Conservation (phyloP, 1,284 basidiomycete species). For the Papiliotrema nemorosa region DNA sequence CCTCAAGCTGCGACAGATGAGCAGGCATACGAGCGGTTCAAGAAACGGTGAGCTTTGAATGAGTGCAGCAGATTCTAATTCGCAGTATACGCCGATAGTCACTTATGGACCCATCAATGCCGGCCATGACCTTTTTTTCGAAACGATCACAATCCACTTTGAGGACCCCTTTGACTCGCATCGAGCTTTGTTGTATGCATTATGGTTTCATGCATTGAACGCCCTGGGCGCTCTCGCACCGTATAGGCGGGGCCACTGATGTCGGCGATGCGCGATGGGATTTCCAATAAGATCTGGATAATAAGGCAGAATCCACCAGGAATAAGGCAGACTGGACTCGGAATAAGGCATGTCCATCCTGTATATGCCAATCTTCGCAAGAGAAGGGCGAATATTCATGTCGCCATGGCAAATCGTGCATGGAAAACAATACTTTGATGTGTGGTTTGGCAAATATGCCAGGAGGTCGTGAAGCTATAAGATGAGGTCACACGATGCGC, state of each 20-base stretch:
- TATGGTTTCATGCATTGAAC: no score
- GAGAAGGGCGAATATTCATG: no score
- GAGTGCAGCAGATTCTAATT: neutral
- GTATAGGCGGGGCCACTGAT: no score
- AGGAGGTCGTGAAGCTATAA: neutral
- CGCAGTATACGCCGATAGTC: neutral
- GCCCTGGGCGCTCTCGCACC: no score
- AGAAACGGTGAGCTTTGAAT: slow-evolving; percentile 39
- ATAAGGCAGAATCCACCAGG: neutral
- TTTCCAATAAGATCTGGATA: neutral
- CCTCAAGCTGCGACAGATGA: slow-evolving; percentile 85
- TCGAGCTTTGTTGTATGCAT: neutral
- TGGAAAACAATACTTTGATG: no score
- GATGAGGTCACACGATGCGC: neutral
- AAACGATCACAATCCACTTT: no score
- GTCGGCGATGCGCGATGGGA: neutral
- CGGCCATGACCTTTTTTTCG: no score
- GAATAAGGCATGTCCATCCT: neutral
- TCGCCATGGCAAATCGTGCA: no score
- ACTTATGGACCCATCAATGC: no score
- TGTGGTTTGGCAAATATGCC: neutral
- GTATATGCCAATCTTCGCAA: no score
- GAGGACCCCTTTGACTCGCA: neutral
- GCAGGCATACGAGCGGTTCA: slow-evolving; percentile 60
- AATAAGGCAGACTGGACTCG: neutral